Conservation (phyloP, 495 filamentous ascomycete species). For the Acidomyces sp. region DNA sequence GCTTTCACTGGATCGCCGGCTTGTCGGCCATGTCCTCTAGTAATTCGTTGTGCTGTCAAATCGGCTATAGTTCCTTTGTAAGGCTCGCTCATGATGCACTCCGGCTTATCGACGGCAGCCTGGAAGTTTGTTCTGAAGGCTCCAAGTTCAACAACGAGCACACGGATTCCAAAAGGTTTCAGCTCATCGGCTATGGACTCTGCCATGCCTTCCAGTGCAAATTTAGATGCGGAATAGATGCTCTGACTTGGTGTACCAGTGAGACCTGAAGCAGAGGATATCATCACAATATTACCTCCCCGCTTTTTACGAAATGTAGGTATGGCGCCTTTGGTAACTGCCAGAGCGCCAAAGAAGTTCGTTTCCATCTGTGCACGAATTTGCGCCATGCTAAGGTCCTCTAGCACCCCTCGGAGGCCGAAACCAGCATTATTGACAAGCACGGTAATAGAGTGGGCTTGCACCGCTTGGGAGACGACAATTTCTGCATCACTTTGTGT, state of each 20-base stretch:
- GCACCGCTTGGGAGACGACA: conserved; percentile 2
- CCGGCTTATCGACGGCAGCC: conserved; percentile 9
- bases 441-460: conserved; percentile 9
- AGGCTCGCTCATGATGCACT: conserved; percentile 5
- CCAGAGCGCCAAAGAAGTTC: conserved; percentile 23
- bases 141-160: conserved; percentile 12
- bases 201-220: conserved; percentile 21
- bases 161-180: conserved; percentile 14
- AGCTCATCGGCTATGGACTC: conserved; percentile 15
- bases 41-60: conserved; percentile 5
- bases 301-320: conserved; percentile 19
- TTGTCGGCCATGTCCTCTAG: conserved; percentile 9
- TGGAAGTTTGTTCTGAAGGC: conserved; percentile 13
- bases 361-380: conserved; percentile 21
- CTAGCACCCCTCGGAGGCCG: conserved; percentile 16
- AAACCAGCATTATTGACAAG: conserved; percentile 19
- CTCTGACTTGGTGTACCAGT: conserved; percentile 8
- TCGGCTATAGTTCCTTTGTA: conserved; percentile 12
- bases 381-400: conserved; percentile 18
- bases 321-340: conserved; percentile 18
- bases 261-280: conserved; percentile 19
- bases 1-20: conserved; percentile 18
- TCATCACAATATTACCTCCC: conserved; percentile 20
- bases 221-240: conserved; percentile 21
- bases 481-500: conserved; percentile 5